Conservation (phyloP, 1,284 basidiomycete genomes). For the Papiliotrema laurentii region DNA sequence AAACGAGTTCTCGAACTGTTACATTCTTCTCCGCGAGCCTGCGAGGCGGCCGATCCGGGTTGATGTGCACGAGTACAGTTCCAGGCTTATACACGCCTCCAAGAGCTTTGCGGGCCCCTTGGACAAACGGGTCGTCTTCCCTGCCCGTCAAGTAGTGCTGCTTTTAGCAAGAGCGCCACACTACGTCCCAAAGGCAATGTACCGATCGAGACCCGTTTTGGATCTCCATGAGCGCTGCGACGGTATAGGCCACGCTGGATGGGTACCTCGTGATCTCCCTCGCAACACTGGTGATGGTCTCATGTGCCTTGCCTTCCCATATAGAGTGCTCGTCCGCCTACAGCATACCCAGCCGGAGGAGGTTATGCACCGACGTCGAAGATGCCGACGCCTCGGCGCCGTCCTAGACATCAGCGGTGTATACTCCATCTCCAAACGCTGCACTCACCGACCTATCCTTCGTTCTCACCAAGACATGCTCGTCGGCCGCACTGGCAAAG, state of each 20-base stretch:
- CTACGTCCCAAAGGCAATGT: not conserved
- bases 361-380: conserved; percentile 48
- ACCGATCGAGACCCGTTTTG: conserved; percentile 17
- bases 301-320: conserved; percentile 40
- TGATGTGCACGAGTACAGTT: not conserved
- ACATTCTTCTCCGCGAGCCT: not conserved
- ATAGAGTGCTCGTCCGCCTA: conserved; percentile 34
- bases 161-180: not conserved
- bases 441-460: conserved; percentile 45
- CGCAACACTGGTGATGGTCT: conserved; percentile 24
- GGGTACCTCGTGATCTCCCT: conserved; percentile 30
- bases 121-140: not conserved
- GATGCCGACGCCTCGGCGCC: conserved; percentile 52
- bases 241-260: conserved; percentile 31
- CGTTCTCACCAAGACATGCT: conserved; percentile 49
- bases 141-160: not conserved
- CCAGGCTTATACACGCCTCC: not conserved
- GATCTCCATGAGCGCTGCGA: conserved; percentile 30
- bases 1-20: not conserved
- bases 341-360: conserved; percentile 46
- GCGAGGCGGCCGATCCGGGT: not conserved
- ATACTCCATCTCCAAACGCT: not conserved
- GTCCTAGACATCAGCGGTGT: conserved; percentile 33
- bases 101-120: not conserved
- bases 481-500: conserved; percentile 49